Percentiles rank a stretch among this genome's conserved stretches.
phyloP scores from a whole-genome alignment of 2,329 filamentous ascomycete species.

The Colletotrichum tabaci region DNA sequence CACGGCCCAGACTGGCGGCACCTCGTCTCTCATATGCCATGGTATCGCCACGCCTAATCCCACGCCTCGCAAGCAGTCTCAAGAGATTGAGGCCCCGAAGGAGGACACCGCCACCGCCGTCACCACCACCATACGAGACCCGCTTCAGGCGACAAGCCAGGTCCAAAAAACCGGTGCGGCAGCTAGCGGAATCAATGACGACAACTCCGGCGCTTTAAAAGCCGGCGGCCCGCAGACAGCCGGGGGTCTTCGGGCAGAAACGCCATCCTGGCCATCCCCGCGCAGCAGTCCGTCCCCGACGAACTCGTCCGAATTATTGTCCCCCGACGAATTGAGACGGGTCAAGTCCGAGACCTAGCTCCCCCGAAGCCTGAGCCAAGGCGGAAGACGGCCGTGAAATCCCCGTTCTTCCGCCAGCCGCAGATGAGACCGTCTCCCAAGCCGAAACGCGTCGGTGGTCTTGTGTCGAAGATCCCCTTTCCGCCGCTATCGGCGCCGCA shows the following conservation, averaged over 20 bases:
- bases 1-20: background rate
- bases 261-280: constrained; percentile 31
- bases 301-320: constrained; percentile 37
- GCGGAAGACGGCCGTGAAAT: constrained; percentile 43
- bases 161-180: background rate
- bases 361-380: constrained; percentile 5
- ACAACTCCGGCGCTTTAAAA: constrained; percentile 35
- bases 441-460: constrained; percentile 56
- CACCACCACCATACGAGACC: background rate
- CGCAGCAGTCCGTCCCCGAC: constrained; percentile 16
- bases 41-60: constrained; percentile 31
- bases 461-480: constrained; percentile 73
- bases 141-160: background rate
- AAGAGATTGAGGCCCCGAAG: constrained; percentile 13
- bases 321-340: constrained; percentile 29
- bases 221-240: constrained; percentile 38
- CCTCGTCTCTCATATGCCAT: constrained; percentile 22
- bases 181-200: constrained; percentile 2
- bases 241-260: constrained; percentile 37
- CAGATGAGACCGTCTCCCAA: constrained; percentile 45
- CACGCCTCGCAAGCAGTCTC: constrained; percentile 25
- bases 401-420: constrained; percentile 52
- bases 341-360: constrained; percentile 36
- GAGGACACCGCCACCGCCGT: constrained; percentile 2
- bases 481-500: constrained; percentile 73